Conservation (phyloP, 495 filamentous ascomycete species). For the Apiosordaria backusii region DNA sequence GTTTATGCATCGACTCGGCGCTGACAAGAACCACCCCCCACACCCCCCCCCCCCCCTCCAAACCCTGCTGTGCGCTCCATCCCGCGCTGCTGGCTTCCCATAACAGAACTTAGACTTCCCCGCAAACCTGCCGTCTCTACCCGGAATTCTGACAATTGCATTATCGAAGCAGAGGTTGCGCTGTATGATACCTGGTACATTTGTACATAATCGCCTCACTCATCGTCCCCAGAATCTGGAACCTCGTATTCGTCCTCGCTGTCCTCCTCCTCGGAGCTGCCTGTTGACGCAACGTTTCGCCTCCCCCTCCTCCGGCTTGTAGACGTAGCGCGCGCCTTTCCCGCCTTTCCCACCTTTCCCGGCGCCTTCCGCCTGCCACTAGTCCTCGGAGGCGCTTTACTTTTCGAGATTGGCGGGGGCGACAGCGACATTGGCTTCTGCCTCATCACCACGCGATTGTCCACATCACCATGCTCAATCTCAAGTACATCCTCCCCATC, state of each 20-base stretch:
- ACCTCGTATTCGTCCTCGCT: constrained; percentile 17
- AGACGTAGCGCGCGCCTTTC: constrained; percentile 11
- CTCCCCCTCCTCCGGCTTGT: constrained; percentile 17
- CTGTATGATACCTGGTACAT: neutral
- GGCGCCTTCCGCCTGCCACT: constrained; percentile 21
- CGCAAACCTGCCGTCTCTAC: neutral
- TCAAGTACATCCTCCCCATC: constrained; percentile 26
- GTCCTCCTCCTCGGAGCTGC: constrained; percentile 27
- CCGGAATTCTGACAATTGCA: neutral
- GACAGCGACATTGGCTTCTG: neutral
- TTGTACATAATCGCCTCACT: neutral
- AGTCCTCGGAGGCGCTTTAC: constrained; percentile 29
- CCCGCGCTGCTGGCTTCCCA: too few relatives aligned
- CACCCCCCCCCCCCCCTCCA: too few relatives aligned
- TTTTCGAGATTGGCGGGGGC: neutral
- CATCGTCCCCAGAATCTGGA: neutral
- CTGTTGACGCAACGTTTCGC: constrained; percentile 17
- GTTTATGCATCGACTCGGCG: neutral
- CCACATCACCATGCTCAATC: constrained; percentile 31
- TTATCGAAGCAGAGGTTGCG: neutral
- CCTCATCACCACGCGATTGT: neutral
- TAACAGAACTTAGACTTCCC: too few relatives aligned
- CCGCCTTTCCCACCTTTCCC: too few relatives aligned
- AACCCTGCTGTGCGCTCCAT: too few relatives aligned
- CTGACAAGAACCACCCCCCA: neutral